Evolutionary conservation across 768 basidiomycete genomes (phyloP), one percentile per base, ranked within the genome.

Genomic region (Tulasnella sp.): DNA sequence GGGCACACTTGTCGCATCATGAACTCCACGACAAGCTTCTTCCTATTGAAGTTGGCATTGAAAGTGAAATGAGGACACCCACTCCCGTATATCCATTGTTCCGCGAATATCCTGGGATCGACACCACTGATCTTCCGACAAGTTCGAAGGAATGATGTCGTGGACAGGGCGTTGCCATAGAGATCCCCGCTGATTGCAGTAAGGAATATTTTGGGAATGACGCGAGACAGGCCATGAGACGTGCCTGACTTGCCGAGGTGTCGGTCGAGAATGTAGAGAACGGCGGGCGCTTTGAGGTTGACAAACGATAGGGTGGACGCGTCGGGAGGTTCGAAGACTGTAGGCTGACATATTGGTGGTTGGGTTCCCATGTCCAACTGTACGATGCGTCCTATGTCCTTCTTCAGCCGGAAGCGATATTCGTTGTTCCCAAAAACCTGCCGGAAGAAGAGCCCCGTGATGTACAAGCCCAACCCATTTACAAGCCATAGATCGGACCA

Each of bases 61-160:
- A 99, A 86, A 0, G 78, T 80, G 67, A 99, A 92, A 2, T 83
- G 77, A 0, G 96, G 96, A 67, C 92, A 96, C 19, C 96, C 96
- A 67, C 87, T 91, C 11, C 93, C 93, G 65, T 92, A 96, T 61
- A 99, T 90, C 96, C 96, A 99, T 68, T 98, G 94, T 65, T 98
- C 92, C n/a, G 90, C 88, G 66, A 99, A 99, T 27, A 80, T 78
- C 54, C 86, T 77, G 21, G 86, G 77, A 66, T 98, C 94, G 15
- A 89, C 84, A 8, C 92, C 89, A 65, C 87, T 88, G 60, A 93
- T 86, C 69, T 93, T 98, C 63, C 93, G 76, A 65, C 93, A 98
- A 41, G 81, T 91, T 58, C 91, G 73, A 59, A 98, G 76, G 71
- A 99, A 98, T 19, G 82, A 78, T 61, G 89, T 84, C 0, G 96